Evolutionary conservation across 108 stramenopile species (phyloP), one percentile per base, ranked within the genome.

Genomic region (Skeletonema costatum): DNA sequence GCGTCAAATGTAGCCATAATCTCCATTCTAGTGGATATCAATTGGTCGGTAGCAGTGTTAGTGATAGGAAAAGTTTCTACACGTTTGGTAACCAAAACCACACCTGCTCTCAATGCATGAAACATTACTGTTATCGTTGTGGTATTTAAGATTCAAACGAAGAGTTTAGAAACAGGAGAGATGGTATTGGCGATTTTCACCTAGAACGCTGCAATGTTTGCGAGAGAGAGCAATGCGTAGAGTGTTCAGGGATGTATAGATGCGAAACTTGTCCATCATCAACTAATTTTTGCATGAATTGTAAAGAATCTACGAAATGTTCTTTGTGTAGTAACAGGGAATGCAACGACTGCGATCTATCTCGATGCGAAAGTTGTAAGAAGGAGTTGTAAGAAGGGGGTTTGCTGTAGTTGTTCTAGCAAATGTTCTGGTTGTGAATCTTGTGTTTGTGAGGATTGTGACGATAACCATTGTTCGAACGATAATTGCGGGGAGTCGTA

Each of bases 91-190:
- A 4, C 1, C 66, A 67, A 67, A 39, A 46, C 10, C 29, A 67
- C 66, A 67, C 66, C 7, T 67, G 66, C 42, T 46, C 29, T n/a
- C 12, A 30, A 46, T 67, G 66, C 66, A 16, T 46, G n/a, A 39
- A 67, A 13, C 46, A 68, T 46, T 68, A 16, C 66, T 68, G 66
- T 14, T 29, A 48, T n/a, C 16, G 16, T 11, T 48, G 13, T 25
- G 25, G 25, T 25, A 0, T 0, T 25, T 0, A 25, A 25, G 25
- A 25, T 25, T 25, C 25, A 25, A 25, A 25, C 25, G 25, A 25
- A 25, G 25, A 25, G 25, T 25, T 25, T 25, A 25, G 0, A 1
- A 1, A 4, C 14, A 8, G 33, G 13, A 5, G 5, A n/a, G 1
- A 5, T n/a, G 12, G 13, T 11, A n/a, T 58, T n/a, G 66, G 33